Base-by-base conservation (phyloP, 306 rosid species). In the Dalbergia cochinchinensis region DNA sequence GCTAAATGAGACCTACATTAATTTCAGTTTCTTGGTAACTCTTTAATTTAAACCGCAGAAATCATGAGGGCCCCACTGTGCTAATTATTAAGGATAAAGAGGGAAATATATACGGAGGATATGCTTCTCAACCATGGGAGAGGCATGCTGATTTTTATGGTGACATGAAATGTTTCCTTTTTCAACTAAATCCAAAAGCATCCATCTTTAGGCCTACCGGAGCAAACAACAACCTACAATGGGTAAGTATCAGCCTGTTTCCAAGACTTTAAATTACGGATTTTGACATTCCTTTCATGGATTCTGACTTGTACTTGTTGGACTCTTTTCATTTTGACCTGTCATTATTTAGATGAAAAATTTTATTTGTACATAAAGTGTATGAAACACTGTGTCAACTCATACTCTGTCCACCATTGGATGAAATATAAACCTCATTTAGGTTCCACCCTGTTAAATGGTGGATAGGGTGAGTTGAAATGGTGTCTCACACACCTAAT, bases 41-140 rank as follows among this genome's bases (percentile, higher is more conserved):
- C 61, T 74, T 74, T 77, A 68, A 53, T 63, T 79, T 86, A 65
- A 82, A 74, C 78, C 85, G 89, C 98, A 95, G 99, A 85, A 91
- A 78, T 26, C 90, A 89, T 31, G 88, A 78, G 59, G 98, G 99
- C 74, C 90, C 99, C 6, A 92, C 97, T 2, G 85, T 95, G 53
- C 81, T 95, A 72, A 85, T 95, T 44, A 83, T 95, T 71, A 92
- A 89, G 87, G 99, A 95, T 77, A 86, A 80, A 81, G 94, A 92
- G 15, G 98, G 98, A 55, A 84, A 74, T 74, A 60, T 95, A 67
- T 95, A 92, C 62, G 99, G 99, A 85, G 99, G 97, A 50, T 91
- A 91, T 83, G 98, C 96, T 79, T 95, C 99, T 73, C 97, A 92
- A 78, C 85, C 89, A 18, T 95, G 97, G 97, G 98, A 88, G 82